Conservation (phyloP, 345 rosid species). For the Heritiera fomes region DNA sequence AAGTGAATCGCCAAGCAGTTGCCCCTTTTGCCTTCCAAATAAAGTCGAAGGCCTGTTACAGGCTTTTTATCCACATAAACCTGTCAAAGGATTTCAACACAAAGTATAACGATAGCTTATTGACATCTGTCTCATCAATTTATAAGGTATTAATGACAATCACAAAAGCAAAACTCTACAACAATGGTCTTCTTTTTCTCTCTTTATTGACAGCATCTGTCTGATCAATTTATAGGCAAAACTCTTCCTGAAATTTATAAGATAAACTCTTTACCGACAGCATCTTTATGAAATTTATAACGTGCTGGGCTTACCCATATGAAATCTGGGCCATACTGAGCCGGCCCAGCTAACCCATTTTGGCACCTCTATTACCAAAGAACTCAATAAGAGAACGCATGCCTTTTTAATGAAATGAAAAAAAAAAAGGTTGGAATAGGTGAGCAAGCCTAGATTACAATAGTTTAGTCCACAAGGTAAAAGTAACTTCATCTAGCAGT, state of each 20-base stretch:
- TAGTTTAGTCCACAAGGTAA: too few relatives aligned
- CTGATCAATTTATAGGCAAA: too few relatives aligned
- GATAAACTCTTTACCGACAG: too few relatives aligned
- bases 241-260: too few relatives aligned
- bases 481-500: too few relatives aligned
- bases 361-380: not conserved
- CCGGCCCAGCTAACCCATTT: too few relatives aligned
- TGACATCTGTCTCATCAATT: not conserved
- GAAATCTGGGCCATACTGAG: too few relatives aligned
- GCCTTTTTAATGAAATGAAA: not conserved
- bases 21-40: slow-evolving; percentile 66
- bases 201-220: not conserved
- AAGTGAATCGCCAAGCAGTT: slow-evolving; percentile 63
- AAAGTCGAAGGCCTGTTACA: slow-evolving; percentile 71
- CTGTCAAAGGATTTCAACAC: slow-evolving; percentile 32
- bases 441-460: not conserved
- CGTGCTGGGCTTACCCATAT: too few relatives aligned
- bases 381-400: not conserved
- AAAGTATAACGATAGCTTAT: not conserved
- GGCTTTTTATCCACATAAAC: slow-evolving; percentile 71
- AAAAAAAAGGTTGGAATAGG: not conserved
- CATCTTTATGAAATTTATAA: too few relatives aligned
- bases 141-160: not conserved
- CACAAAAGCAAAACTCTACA: not conserved
- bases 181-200: not conserved